phyloP scores from a whole-genome alignment of 163 green algal genomes.

The Trebouxiophyceae sp. region DNA sequence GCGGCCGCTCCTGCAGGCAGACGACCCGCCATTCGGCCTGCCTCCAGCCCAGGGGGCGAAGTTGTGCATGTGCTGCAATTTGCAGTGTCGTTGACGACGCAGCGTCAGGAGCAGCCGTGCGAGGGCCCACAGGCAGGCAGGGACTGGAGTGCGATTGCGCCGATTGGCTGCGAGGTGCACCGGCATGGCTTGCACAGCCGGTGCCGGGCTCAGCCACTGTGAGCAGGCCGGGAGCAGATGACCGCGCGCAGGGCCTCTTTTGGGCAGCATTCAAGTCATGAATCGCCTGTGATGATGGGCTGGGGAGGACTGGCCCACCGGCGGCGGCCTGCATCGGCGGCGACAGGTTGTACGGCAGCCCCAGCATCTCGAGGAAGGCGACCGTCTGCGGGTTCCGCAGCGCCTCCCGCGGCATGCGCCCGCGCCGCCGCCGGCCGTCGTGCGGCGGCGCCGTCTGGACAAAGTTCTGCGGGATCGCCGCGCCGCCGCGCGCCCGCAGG shows the following conservation, averaged over 20 bases:
- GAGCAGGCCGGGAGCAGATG: background rate
- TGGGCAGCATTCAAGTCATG: background rate
- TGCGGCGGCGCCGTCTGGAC: constrained; percentile 46
- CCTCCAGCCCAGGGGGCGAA: background rate
- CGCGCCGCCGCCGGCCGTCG: constrained; percentile 16
- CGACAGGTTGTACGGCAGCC: constrained; percentile 67
- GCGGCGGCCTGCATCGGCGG: background rate
- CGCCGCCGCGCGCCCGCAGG: constrained; percentile 11
- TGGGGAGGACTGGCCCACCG: background rate
- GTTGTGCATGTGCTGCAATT: background rate
- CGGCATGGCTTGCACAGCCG: background rate
- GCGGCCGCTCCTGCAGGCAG: background rate
- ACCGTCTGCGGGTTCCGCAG: constrained; percentile 77
- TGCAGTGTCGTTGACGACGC: too few species aligned
- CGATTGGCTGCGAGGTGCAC: too few species aligned
- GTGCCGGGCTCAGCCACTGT: background rate
- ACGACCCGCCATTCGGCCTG: background rate
- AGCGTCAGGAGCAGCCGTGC: too few species aligned
- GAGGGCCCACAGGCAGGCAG: too few species aligned
- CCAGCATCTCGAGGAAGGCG: constrained; percentile 66
- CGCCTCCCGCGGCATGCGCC: constrained; percentile 46
- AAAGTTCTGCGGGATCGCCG: constrained; percentile 69
- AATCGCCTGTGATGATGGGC: background rate
- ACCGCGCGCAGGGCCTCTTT: too few species aligned
- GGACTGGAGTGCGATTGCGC: too few species aligned